Conservation (phyloP, 768 basidiomycete genomes). For the Tricholomella constricta region DNA sequence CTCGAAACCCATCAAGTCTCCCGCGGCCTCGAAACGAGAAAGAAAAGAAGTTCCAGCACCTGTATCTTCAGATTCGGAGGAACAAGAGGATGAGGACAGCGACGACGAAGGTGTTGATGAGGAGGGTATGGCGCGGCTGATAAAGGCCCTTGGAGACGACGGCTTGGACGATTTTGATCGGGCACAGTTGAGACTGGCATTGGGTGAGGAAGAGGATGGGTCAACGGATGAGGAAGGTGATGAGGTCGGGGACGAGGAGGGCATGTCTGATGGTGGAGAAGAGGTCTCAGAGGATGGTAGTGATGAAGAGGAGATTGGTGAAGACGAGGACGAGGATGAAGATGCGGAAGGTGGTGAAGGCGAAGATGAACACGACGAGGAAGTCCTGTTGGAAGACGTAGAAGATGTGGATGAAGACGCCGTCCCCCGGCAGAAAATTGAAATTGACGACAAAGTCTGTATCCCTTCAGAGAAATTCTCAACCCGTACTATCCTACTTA, state of each 20-base stretch:
- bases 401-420: constrained; percentile 72
- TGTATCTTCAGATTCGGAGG: constrained; percentile 13
- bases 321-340: constrained; percentile 13
- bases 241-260: constrained; percentile 18
- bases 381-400: constrained; percentile 59
- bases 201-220: constrained; percentile 29
- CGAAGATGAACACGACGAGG: constrained; percentile 49
- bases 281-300: constrained; percentile 34
- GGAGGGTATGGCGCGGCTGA: constrained; percentile 57
- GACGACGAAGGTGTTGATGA: constrained; percentile 55
- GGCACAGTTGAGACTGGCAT: constrained; percentile 49
- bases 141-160: constrained; percentile 63
- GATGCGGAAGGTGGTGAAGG: constrained; percentile 39
- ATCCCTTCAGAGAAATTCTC: not conserved
- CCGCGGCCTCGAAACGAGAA: constrained; percentile 2
- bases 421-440: constrained; percentile 80
- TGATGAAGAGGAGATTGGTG: constrained; percentile 24
- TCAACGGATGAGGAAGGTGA: constrained; percentile 20
- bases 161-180: constrained; percentile 66
- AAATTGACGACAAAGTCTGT: constrained; percentile 78
- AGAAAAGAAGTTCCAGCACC: constrained; percentile 3
- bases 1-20: not conserved
- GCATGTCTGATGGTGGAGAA: constrained; percentile 37
- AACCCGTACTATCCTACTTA: not conserved
- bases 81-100: constrained; percentile 16